These are phyloP conservation scores for Xylaria sp. DNA, from an alignment of 2,329 filamentous ascomycete species.

Conservation along the genomic window DNA sequence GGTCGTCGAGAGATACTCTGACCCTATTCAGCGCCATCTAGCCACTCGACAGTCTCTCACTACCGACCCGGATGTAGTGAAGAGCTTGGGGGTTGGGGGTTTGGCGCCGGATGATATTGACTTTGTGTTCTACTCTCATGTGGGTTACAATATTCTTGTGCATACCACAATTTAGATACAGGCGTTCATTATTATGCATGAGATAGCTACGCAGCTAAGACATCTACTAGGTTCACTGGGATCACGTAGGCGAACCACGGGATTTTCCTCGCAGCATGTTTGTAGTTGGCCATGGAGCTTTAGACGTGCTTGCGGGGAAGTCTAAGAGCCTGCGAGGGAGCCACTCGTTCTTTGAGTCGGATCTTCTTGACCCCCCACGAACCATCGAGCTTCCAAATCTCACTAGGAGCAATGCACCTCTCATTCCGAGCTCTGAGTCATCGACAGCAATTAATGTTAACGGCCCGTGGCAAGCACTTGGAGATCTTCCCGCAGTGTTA, in stretches of 20 bases:
- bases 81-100: conserved; percentile 6
- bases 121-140: conserved; percentile 25
- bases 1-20: conserved; percentile 5
- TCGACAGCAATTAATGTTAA: neutral
- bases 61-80: conserved; percentile 19
- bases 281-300: conserved; percentile 11
- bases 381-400: conserved; percentile 17
- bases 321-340: conserved; percentile 12
- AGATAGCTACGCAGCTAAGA: too few species aligned
- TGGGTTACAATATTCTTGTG: neutral
- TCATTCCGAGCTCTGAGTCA: neutral
- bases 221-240: conserved; percentile 18
- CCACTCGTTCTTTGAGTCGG: conserved; percentile 22
- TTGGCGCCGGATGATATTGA: conserved; percentile 19
- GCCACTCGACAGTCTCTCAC: conserved; percentile 16
- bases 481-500: conserved; percentile 19
- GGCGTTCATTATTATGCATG: too few species aligned
- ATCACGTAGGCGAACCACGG: conserved; percentile 22
- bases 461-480: conserved; percentile 7
- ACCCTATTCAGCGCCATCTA: conserved; percentile 17
- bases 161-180: too few species aligned
- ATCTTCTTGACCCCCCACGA: conserved; percentile 8
- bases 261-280: conserved; percentile 13
- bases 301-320: conserved; percentile 16
- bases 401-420: neutral